Evolutionary conservation across 148 eudicot species (phyloP).

Genomic region (Camellia granthamiana): DNA sequence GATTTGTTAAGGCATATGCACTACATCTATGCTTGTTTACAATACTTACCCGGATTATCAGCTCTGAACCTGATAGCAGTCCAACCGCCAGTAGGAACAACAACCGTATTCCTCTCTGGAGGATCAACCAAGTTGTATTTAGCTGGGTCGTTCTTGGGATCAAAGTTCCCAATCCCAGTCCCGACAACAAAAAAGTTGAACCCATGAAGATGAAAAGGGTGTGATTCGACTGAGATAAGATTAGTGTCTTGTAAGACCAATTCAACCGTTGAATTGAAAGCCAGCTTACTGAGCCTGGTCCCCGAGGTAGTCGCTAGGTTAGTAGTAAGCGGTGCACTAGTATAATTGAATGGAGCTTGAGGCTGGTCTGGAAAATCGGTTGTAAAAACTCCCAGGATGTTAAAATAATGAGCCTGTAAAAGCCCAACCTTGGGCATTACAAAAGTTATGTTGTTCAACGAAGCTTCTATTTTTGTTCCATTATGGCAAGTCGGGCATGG

Average conservation of each 20-base stretch:
- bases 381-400: constrained; percentile 32
- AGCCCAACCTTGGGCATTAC: constrained; percentile 55
- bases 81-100: constrained; percentile 57
- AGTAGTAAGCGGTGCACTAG: constrained; percentile 49
- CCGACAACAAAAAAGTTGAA: constrained; percentile 64
- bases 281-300: constrained; percentile 40
- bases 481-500: constrained; percentile 41
- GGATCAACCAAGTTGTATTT: constrained; percentile 61
- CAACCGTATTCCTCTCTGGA: constrained; percentile 59
- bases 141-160: constrained; percentile 42
- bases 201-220: constrained; percentile 67
- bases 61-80: constrained; percentile 36
- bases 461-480: constrained; percentile 46
- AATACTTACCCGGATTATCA: constrained; percentile 54
- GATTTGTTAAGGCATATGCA: not conserved
- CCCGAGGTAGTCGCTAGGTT: constrained; percentile 39
- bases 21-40: not conserved
- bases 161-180: constrained; percentile 49
- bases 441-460: constrained; percentile 55
- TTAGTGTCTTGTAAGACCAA: constrained; percentile 59
- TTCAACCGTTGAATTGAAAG: constrained; percentile 51
- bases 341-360: constrained; percentile 41
- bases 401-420: constrained; percentile 50
- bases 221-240: constrained; percentile 54
- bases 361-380: constrained; percentile 48